Base-by-base conservation (phyloP, 1,284 basidiomycete species). In the Marasmius fiardii region DNA sequence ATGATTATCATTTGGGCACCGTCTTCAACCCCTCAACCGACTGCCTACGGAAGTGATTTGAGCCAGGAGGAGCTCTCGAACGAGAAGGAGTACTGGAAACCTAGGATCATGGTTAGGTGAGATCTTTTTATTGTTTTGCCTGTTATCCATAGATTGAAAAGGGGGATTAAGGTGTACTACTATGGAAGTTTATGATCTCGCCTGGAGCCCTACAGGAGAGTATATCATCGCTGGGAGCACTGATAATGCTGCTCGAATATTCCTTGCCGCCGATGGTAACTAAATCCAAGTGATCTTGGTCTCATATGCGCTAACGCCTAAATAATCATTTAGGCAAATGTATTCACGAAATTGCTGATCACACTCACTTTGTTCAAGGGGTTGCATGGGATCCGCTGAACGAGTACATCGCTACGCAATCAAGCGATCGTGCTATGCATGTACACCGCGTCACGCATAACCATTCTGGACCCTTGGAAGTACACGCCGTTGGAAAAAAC, bases 1-100 rank as follows among this genome's bases (percentile, higher is more conserved):
- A 95, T 95, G 84, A 88, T 99, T 58, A 92, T 98, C 52, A 86
- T 98, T 20, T 99, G 96, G 96, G 87, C 92, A 0, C 92, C 86
- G 8, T 89, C 90, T 5, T 84, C 86, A 35, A 85, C 81, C 35
- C 87, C 90, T 0, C 86, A 87, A 54, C 74, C 85, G 14, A 76
- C 72, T 24, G 84, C 81, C 23, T 95, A 93, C 67, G 92, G 92
- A 21, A 89, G 84, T 63, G 87, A 91, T 69, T 71, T 87, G 48
- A 78, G 73, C 49, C 71, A 82, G 0, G 92, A 95, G 59, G 95
- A 98, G 58, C 60, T 88, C 26, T 87, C 89, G 61, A 86, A 90
- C 63, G 95, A 98, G 71, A 96, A 95, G 71, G 96, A 99, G 69
- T 89, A 88, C 64, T 99, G 96, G 96, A 90, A 93, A 66, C 88